phyloP scores from a whole-genome alignment of 1,139 yeast species.

The Magnusiomyces starmeri region DNA sequence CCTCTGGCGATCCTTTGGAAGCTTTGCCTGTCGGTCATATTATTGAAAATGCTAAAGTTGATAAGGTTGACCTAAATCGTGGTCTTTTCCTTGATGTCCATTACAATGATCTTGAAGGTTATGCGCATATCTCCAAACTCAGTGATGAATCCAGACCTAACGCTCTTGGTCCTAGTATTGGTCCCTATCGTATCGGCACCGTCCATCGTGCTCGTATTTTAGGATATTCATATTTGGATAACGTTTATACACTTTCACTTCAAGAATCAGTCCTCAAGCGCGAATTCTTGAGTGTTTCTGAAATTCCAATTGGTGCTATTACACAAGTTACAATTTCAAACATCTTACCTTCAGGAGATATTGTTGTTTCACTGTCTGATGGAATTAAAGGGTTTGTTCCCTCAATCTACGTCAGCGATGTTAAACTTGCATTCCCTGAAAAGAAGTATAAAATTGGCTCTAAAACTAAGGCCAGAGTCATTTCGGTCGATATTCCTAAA shows the following conservation, averaged over 20 bases:
- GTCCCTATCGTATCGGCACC: conserved; percentile 50
- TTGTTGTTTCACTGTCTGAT: conserved; percentile 56
- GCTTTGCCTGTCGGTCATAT: conserved; percentile 75
- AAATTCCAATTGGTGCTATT: conserved; percentile 68
- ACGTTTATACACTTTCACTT: conserved; percentile 57
- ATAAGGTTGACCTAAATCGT: conserved; percentile 40
- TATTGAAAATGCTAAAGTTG: conserved; percentile 52
- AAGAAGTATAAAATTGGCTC: conserved; percentile 81
- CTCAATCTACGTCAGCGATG: conserved; percentile 71
- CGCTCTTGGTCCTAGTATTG: conserved; percentile 29
- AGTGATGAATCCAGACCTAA: conserved; percentile 45
- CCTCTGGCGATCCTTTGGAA: conserved; percentile 41
- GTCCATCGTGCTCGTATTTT: conserved; percentile 70
- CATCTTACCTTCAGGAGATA: conserved; percentile 65
- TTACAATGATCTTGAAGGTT: conserved; percentile 22
- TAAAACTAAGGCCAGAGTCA: conserved; percentile 64
- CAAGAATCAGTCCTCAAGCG: conserved; percentile 58
- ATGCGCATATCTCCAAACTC: conserved; percentile 56
- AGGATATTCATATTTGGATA: conserved; percentile 62
- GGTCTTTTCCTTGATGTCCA: conserved; percentile 32
- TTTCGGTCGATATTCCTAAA: conserved; percentile 37
- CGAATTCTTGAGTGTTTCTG: conserved; percentile 57
- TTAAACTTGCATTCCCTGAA: conserved; percentile 80
- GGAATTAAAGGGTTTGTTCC: conserved; percentile 73
- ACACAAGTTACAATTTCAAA: conserved; percentile 43